Conservation (phyloP, 2,329 filamentous ascomycete genomes). For the Nigrospora osmanthi region DNA sequence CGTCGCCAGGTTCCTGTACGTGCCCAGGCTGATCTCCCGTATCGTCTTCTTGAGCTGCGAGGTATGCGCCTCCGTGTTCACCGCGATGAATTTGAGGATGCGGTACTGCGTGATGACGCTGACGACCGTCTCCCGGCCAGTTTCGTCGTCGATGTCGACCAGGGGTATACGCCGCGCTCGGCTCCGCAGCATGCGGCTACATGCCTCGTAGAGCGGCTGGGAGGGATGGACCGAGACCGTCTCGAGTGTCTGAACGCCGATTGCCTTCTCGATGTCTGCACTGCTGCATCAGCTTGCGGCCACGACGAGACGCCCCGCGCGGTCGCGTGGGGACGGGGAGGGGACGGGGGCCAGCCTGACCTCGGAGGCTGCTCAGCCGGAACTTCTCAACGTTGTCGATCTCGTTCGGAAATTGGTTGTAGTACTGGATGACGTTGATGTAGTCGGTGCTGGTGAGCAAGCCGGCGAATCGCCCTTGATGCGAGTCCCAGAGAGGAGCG, state of each 20-base stretch:
- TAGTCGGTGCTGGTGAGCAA: conserved; percentile 94
- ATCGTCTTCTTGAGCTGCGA: conserved; percentile 83
- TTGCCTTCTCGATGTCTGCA: conserved; percentile 87
- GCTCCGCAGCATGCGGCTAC: conserved; percentile 87
- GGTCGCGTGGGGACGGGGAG: conserved; percentile 1
- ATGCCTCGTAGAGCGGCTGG: conserved; percentile 87
- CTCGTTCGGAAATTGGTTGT: conserved; percentile 92
- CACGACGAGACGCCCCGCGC: not conserved
- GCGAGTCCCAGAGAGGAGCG: conserved; percentile 93
- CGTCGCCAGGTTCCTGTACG: conserved; percentile 73
- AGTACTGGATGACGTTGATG: conserved; percentile 98
- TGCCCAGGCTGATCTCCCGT: conserved; percentile 75
- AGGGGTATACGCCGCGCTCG: conserved; percentile 89
- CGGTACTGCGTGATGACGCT: conserved; percentile 97
- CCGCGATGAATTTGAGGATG: conserved; percentile 96
- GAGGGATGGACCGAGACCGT: conserved; percentile 94
- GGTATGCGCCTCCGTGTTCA: conserved; percentile 81
- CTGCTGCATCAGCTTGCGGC: conserved; percentile 1
- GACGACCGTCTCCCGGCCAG: conserved; percentile 82
- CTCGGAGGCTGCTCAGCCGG: conserved; percentile 81
- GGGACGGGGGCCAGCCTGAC: conserved; percentile 38
- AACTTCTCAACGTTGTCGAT: conserved; percentile 90
- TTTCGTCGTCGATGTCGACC: conserved; percentile 91
- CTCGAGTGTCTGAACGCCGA: conserved; percentile 84
- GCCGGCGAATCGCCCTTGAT: conserved; percentile 85